Evolutionary conservation across 306 rosid genomes (phyloP), one percentile per base, ranked within the genome.

Genomic region (barrel medic (Medicago truncatula)): DNA sequence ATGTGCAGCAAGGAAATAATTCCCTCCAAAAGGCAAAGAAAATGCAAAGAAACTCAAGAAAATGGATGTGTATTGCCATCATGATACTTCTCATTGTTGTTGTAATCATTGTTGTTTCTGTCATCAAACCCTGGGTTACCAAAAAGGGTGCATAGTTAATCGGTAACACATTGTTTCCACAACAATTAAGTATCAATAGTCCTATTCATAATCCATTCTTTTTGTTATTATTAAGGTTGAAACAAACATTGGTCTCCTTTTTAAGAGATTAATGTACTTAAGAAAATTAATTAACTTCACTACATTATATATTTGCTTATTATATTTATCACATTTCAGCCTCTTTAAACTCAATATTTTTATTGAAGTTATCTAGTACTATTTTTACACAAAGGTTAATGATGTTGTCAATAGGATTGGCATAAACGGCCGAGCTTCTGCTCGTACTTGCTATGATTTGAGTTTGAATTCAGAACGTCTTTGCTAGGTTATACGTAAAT

Each of bases 31-130:
- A 81, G 77, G 98, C 97, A 15, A 95, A 95, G 88, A 86, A 77
- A 9, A 84, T 85, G n/a, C 98, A 95, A 84, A 87, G 62, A 86
- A 90, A 73, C 83, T 86, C 96, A 1, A 88, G 98, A 78, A 92
- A 95, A 82, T 90, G 97, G 97, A 92, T 86, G 98, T 92, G 96
- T 86, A 62, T 95, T 47, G 98, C 96, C 16, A 90, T 95, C 57
- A 76, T 95, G 40, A 89, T 94, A 66, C 92, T 94, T 84, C 96
- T 94, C n/a, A 73, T 90, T 47, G 65, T 90, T n/a, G 81, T 89
- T 15, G 76, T 64, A 18, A 76, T 95, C 70, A 82, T 86, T 13
- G 86, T 90, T 36, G 85, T 89, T 67, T 76, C 82, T 7, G 91
- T 95, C 62, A 41, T 92, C 80, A 92, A 87, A 86, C 97, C 97